These are phyloP conservation scores for Cyathus striatus DNA, from an alignment of 768 basidiomycete genomes.

Conservation along the genomic window DNA sequence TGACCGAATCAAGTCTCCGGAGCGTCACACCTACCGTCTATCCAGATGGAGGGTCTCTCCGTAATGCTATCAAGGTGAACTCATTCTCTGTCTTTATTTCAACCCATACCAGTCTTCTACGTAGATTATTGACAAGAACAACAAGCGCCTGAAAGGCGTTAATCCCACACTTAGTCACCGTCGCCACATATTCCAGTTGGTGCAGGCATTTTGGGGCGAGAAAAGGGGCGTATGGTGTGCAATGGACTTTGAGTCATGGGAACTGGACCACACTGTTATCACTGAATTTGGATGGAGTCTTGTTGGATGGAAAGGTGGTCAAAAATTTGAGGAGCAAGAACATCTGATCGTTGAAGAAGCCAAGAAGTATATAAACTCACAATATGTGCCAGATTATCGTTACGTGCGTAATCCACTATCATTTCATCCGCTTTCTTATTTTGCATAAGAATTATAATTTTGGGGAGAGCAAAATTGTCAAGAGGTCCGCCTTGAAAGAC, in stretches of 20 bases:
- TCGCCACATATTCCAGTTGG: conserved; percentile 62
- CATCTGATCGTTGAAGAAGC: conserved; percentile 67
- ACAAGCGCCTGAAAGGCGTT: conserved; percentile 68
- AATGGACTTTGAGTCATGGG: conserved; percentile 84
- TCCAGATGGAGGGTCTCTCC: conserved; percentile 46
- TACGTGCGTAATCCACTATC: conserved; percentile 34
- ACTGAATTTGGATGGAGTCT: conserved; percentile 83
- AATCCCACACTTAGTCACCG: conserved; percentile 50
- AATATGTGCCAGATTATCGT: conserved; percentile 59
- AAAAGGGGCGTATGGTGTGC: conserved; percentile 71
- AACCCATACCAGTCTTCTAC: not conserved
- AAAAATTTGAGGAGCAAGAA: conserved; percentile 41
- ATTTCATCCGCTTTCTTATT: not conserved
- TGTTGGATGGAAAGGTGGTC: conserved; percentile 49
- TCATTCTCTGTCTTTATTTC: not conserved
- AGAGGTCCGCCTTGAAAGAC: conserved; percentile 43
- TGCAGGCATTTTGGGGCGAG: conserved; percentile 57
- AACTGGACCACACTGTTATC: conserved; percentile 62
- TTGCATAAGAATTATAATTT: conserved; percentile 55
- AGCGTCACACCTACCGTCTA: conserved; percentile 57
- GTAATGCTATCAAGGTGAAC: conserved; percentile 53
- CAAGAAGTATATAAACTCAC: conserved; percentile 48
- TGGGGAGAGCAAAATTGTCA: conserved; percentile 54
- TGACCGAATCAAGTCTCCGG: conserved; percentile 53
- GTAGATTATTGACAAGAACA: conserved; percentile 80